Evolutionary conservation across 2,329 filamentous ascomycete species (phyloP), one percentile per base, ranked within the genome.

Genomic region (Triangularia setosa): DNA sequence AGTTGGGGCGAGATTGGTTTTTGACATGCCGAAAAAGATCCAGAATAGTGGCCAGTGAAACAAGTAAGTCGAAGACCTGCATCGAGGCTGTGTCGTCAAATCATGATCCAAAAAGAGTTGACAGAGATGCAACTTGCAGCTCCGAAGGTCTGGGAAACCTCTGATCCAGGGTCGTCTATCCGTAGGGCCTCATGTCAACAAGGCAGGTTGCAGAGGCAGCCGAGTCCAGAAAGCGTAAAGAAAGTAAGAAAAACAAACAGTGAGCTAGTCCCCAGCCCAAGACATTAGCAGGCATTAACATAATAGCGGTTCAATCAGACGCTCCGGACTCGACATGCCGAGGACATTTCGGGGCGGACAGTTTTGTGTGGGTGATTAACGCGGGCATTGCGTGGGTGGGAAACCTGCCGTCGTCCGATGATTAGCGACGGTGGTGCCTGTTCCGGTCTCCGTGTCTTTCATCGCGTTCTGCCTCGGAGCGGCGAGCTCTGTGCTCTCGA

Each of bases 121-220:
- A 60, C 62, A 63, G 67, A 68, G 68, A 61, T 72, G 69, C 68
- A 65, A 70, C 69, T 73, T 65, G 70, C 70, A 70, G 56, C 67
- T 68, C 69, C 65, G 11, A 59, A 63, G 54, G 62, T 63, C 57
- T 61, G 56, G 64, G 61, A 61, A 64, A 67, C 64, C 65, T 67
- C 66, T 48, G 58, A 53, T 68, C 64, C 68, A 40, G 35, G 68
- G 64, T 65, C 56, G 64, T 65, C 56, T 69, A 64, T 71, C 63
- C 69, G 48, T n/a, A 60, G 58, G 60, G 58, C 64, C 60, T 65
- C 58, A 67, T 65, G 62, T 62, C 52, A 64, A 67, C 63, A 64
- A 67, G 40, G 57, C 62, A 65, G 58, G 68, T 66, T 18, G 52
- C 64, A 67, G 40, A 66, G 57, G 55, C 21, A 60, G 67, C 65